phyloP scores from a whole-genome alignment of 2,329 filamentous ascomycete species.

The Phaeomoniella chlamydospora region DNA sequence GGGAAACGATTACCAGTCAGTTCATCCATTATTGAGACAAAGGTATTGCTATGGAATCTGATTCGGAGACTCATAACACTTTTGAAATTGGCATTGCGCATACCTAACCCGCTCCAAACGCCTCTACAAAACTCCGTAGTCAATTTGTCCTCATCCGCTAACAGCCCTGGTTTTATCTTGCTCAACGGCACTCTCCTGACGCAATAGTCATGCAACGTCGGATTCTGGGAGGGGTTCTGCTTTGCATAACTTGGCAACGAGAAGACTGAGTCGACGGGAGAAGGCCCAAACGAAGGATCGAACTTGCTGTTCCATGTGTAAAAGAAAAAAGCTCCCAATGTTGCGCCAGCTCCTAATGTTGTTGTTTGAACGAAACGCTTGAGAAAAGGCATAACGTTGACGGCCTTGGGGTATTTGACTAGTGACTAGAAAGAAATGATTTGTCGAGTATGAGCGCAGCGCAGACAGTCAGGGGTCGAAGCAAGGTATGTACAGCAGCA shows the following conservation, averaged over 20 bases:
- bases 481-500: too few relatives aligned
- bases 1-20: neutral
- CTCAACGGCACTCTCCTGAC: conserved; percentile 47
- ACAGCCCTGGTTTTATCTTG: conserved; percentile 50
- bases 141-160: conserved; percentile 35
- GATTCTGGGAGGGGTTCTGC: conserved; percentile 49
- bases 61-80: too few relatives aligned
- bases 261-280: conserved; percentile 48
- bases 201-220: conserved; percentile 49
- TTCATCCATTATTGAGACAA: neutral
- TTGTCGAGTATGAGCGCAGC: too few relatives aligned
- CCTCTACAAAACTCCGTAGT: conserved; percentile 53
- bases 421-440: too few relatives aligned
- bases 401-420: too few relatives aligned
- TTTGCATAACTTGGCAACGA: conserved; percentile 39
- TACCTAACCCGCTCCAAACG: conserved; percentile 52
- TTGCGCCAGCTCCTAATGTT: neutral
- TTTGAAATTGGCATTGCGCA: conserved; percentile 11
- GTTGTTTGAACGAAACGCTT: neutral
- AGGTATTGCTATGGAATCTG: neutral
- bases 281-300: conserved; percentile 15
- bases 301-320: neutral
- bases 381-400: neutral
- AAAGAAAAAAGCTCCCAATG: neutral
- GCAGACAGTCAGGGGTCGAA: too few relatives aligned